phyloP scores from a whole-genome alignment of 2,329 filamentous ascomycete genomes.

The Epichloe gansuensis region DNA sequence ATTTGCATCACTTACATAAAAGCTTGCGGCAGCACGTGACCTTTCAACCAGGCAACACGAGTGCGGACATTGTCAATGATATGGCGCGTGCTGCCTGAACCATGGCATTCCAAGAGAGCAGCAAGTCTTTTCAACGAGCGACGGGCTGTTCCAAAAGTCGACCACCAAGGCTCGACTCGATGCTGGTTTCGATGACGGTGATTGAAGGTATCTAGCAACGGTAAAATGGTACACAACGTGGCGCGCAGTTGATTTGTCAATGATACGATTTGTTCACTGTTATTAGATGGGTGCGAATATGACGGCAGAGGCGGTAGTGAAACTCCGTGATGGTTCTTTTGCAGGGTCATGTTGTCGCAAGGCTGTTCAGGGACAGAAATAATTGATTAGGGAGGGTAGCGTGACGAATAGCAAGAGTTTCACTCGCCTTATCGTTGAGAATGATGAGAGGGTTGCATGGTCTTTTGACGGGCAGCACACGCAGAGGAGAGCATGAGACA shows the following conservation, averaged over 20 bases:
- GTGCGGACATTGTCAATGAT: slow-evolving; percentile 6
- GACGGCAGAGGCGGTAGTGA: not conserved
- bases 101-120: slow-evolving; percentile 10
- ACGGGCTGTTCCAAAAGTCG: slow-evolving; percentile 57
- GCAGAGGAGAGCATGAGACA: too few relatives aligned
- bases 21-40: slow-evolving; percentile 20
- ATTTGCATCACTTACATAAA: slow-evolving; percentile 21
- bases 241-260: slow-evolving; percentile 10
- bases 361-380: not conserved
- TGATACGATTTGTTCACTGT: slow-evolving; percentile 3
- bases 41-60: slow-evolving; percentile 18
- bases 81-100: not conserved
- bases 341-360: not conserved
- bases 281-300: not conserved
- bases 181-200: slow-evolving; percentile 91
- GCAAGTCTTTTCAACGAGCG: slow-evolving; percentile 48
- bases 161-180: slow-evolving; percentile 68
- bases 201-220: slow-evolving; percentile 59
- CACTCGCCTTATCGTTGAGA: too few relatives aligned
- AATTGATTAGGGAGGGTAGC: not conserved
- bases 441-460: too few relatives aligned
- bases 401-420: not conserved
- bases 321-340: not conserved
- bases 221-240: slow-evolving; percentile 27
- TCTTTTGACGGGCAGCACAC: too few relatives aligned